Conservation (phyloP, 371 early-diverging fungal genomes). For the Basidiobolus heterosporus region DNA sequence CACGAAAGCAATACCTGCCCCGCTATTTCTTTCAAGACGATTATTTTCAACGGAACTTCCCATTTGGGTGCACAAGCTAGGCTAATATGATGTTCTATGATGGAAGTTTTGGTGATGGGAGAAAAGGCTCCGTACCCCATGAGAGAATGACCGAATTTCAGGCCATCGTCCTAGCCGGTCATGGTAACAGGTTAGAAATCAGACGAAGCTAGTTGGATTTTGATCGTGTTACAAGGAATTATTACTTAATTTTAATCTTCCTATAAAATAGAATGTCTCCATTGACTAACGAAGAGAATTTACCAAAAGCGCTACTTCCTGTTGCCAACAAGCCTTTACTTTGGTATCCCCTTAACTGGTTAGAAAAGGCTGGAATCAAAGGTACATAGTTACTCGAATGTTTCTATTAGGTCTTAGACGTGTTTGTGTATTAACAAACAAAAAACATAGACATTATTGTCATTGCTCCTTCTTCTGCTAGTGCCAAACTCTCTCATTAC, state of each 20-base stretch:
- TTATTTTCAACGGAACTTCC: too few species aligned
- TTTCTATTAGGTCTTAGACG: background rate
- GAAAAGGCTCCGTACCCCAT: background rate
- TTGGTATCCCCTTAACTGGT: conserved; percentile 79
- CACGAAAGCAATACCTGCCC: too few species aligned
- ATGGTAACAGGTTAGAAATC: conserved; percentile 41
- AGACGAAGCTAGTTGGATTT: background rate
- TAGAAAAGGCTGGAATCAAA: conserved; percentile 68
- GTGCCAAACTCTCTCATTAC: conserved; percentile 45
- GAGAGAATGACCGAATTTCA: conserved; percentile 34
- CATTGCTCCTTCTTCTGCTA: conserved; percentile 35
- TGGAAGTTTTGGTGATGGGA: too few species aligned
- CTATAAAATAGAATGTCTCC: conserved; percentile 45
- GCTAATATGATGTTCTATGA: too few species aligned
- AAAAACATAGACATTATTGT: conserved; percentile 54
- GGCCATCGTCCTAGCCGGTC: conserved; percentile 63
- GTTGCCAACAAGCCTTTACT: conserved; percentile 86
- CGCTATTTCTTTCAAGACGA: too few species aligned
- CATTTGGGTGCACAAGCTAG: too few species aligned
- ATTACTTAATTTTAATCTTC: background rate
- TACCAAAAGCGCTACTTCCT: conserved; percentile 83
- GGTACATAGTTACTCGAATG: conserved; percentile 23
- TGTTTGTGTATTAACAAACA: background rate
- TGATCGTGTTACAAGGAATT: background rate
- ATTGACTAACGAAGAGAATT: conserved; percentile 57